phyloP scores from a whole-genome alignment of 106 monocot species.

The Dendrobium catenatum region DNA sequence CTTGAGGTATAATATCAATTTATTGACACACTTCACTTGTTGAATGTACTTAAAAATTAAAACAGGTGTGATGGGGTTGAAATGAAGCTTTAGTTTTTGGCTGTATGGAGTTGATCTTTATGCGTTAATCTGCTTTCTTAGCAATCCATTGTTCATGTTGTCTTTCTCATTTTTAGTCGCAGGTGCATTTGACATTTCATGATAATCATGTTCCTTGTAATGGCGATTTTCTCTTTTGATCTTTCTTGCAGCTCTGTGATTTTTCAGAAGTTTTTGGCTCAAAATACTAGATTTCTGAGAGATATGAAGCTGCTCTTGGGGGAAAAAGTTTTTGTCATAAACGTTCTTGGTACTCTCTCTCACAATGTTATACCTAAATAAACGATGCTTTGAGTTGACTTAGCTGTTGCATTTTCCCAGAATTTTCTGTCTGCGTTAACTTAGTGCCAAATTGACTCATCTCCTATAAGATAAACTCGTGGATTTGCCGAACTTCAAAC shows the following conservation, averaged over 20 bases:
- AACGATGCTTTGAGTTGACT: not conserved
- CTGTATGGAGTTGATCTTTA: not conserved
- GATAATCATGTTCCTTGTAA: not conserved
- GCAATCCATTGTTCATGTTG: not conserved
- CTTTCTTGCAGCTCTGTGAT: constrained; percentile 28
- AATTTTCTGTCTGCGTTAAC: not conserved
- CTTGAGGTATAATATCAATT: too few species aligned
- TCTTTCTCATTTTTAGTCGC: not conserved
- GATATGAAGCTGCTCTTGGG: constrained; percentile 78
- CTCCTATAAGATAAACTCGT: not conserved
- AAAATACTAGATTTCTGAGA: constrained; percentile 51
- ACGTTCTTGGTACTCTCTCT: constrained; percentile 69
- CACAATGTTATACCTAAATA: not conserved
- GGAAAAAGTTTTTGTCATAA: constrained; percentile 80
- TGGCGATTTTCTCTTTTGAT: not conserved
- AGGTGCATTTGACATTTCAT: not conserved
- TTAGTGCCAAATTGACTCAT: not conserved
- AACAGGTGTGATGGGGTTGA: not conserved
- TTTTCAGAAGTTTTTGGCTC: constrained; percentile 21
- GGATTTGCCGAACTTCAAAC: not conserved
- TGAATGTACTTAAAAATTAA: not conserved
- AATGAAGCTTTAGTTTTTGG: not conserved
- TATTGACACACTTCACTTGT: too few species aligned
- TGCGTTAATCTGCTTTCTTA: not conserved
- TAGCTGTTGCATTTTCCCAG: not conserved